phyloP scores from a whole-genome alignment of 805 yeast species.

The Metschnikowia drakensbergensis region DNA sequence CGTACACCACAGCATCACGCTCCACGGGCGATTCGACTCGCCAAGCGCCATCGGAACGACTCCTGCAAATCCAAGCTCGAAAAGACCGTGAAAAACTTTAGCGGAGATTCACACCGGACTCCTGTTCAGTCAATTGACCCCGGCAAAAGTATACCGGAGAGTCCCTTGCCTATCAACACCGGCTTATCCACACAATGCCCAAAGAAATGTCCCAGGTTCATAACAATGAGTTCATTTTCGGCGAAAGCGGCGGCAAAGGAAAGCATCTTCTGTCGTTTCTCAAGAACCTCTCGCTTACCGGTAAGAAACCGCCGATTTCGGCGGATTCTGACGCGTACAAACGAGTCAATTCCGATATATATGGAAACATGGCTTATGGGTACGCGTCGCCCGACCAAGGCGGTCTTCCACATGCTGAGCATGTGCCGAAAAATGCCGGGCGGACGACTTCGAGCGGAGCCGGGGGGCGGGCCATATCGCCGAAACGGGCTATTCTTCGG shows the following conservation, averaged over 20 bases:
- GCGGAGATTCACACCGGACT: too few relatives aligned
- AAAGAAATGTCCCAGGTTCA: slow-evolving; percentile 46
- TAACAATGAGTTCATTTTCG: slow-evolving; percentile 58
- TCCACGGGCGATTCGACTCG: too few relatives aligned
- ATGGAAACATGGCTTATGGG: slow-evolving; percentile 35
- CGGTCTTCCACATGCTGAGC: slow-evolving; percentile 6
- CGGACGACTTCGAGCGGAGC: background rate
- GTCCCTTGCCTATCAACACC: too few relatives aligned
- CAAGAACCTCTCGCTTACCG: slow-evolving; percentile 40
- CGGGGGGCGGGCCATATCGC: background rate
- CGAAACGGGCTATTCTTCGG: background rate
- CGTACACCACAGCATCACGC: background rate
- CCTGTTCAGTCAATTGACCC: background rate
- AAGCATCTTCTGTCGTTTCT: slow-evolving; percentile 52
- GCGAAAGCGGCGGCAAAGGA: slow-evolving; percentile 67
- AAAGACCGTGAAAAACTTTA: too few relatives aligned
- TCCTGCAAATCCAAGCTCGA: too few relatives aligned
- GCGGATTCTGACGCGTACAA: slow-evolving; percentile 11
- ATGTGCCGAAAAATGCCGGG: background rate
- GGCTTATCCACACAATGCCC: slow-evolving; percentile 25
- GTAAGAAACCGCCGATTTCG: slow-evolving; percentile 16
- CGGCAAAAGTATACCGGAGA: background rate
- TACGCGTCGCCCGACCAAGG: slow-evolving; percentile 18
- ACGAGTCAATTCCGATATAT: slow-evolving; percentile 35
- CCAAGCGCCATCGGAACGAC: too few relatives aligned